phyloP scores from a whole-genome alignment of 2,329 filamentous ascomycete genomes.

The Fonsecaea monophora region DNA sequence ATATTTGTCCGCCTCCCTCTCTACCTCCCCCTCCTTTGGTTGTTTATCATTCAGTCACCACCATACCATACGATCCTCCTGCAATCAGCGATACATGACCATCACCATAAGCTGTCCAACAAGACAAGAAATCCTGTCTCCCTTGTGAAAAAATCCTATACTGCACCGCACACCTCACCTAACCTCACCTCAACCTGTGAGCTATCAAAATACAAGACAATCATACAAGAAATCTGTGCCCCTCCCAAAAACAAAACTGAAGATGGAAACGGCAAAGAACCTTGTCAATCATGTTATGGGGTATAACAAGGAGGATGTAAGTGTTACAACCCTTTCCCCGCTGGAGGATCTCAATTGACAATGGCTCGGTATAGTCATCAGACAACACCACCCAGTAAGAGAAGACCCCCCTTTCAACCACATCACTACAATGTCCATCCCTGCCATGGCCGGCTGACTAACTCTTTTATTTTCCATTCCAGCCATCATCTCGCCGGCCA shows the following conservation, averaged over 20 bases:
- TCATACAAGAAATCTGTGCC: too few relatives aligned
- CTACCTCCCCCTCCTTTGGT: too few relatives aligned
- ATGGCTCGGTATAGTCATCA: neutral
- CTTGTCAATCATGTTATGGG: constrained; percentile 26
- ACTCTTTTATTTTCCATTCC: neutral
- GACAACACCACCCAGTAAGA: constrained; percentile 5
- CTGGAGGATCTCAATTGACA: neutral
- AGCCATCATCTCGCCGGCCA: constrained; percentile 8
- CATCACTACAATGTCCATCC: neutral
- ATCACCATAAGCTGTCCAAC: too few relatives aligned
- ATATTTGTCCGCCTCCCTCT: too few relatives aligned
- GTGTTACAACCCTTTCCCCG: neutral
- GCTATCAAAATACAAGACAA: neutral
- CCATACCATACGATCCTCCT: too few relatives aligned
- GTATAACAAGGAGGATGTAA: constrained; percentile 21
- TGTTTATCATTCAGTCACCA: too few relatives aligned
- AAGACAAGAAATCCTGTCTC: too few relatives aligned
- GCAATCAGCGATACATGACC: too few relatives aligned
- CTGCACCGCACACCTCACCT: too few relatives aligned
- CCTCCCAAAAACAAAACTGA: neutral
- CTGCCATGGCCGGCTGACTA: neutral
- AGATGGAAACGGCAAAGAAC: constrained; percentile 34
- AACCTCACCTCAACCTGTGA: neutral
- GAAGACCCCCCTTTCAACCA: neutral
- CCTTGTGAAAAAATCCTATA: too few relatives aligned